Percentiles rank a stretch among this genome's conserved stretches.
Evolutionary conservation across 768 basidiomycete genomes (phyloP).

Genomic region (Tephrocybe sp.): DNA sequence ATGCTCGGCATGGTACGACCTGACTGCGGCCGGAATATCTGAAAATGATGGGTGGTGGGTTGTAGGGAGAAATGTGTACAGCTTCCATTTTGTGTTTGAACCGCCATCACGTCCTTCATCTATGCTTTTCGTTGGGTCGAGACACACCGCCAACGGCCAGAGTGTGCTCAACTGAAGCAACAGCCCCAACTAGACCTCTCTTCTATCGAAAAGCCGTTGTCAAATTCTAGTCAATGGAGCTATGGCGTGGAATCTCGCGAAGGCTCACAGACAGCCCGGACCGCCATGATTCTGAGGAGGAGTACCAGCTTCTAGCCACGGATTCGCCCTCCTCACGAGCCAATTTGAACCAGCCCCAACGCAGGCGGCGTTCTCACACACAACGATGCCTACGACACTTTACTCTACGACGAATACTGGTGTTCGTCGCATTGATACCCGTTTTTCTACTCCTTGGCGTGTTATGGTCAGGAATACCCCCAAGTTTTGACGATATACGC

Average conservation of each 20-base stretch:
- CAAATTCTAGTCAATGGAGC: constrained; percentile 16
- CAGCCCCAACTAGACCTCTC: not conserved
- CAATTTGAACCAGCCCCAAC: not conserved
- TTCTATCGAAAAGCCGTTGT: not conserved
- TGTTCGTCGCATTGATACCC: constrained; percentile 17
- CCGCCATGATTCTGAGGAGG: constrained; percentile 18
- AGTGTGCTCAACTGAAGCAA: not conserved
- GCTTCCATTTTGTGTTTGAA: not conserved
- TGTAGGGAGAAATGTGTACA: not conserved
- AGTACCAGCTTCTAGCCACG: constrained; percentile 21
- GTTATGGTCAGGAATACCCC: constrained; percentile 23
- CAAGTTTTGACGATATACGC: constrained; percentile 22
- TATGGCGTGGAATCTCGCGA: constrained; percentile 20
- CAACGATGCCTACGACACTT: constrained; percentile 15
- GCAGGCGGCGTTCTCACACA: constrained; percentile 14
- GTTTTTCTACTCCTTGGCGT: constrained; percentile 17
- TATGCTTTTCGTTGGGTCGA: not conserved
- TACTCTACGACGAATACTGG: constrained; percentile 18
- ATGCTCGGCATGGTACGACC: too few relatives aligned
- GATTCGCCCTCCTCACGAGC: constrained; percentile 1
- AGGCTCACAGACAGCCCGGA: constrained; percentile 15
- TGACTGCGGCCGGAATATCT: too few relatives aligned
- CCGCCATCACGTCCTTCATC: not conserved
- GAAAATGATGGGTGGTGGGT: not conserved
- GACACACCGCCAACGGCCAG: not conserved